phyloP scores from a whole-genome alignment of 2,329 filamentous ascomycete species.

The Trichophyton mentagrophytes region DNA sequence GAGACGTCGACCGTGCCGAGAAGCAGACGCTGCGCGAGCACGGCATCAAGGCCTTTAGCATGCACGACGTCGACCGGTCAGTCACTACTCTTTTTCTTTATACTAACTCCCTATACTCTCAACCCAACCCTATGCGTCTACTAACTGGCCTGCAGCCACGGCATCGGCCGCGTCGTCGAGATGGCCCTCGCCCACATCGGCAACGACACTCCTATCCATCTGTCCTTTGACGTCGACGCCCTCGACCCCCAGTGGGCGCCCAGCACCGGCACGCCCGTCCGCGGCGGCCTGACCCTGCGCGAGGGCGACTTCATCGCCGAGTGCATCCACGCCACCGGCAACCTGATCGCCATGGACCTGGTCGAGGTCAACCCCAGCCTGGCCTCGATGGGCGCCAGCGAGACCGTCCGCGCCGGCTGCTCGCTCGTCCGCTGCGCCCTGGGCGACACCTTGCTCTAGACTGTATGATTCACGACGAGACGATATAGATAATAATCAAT shows the following conservation, averaged over 20 bases:
- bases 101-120: neutral
- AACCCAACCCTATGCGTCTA: neutral
- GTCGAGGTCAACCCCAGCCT: slow-evolving; percentile 71
- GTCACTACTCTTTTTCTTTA: neutral
- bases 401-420: slow-evolving; percentile 83
- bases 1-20: slow-evolving; percentile 87
- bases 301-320: slow-evolving; percentile 97
- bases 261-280: slow-evolving; percentile 86
- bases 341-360: slow-evolving; percentile 64
- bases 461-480: neutral
- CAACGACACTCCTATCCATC: slow-evolving; percentile 84
- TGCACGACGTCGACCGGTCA: slow-evolving; percentile 90
- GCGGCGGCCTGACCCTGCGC: slow-evolving; percentile 80
- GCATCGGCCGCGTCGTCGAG: slow-evolving; percentile 90
- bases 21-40: slow-evolving; percentile 82
- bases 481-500: neutral
- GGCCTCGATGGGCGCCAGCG: slow-evolving; percentile 56
- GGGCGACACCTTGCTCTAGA: slow-evolving; percentile 74
- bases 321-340: slow-evolving; percentile 67
- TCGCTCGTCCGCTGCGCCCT: slow-evolving; percentile 83
- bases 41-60: slow-evolving; percentile 89
- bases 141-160: slow-evolving; percentile 48
- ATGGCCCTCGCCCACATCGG: slow-evolving; percentile 98
- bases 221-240: slow-evolving; percentile 94
- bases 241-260: slow-evolving; percentile 94